These are phyloP conservation scores for Colletotrichum musae DNA, from an alignment of 2,329 filamentous ascomycete genomes.

Conservation along the genomic window DNA sequence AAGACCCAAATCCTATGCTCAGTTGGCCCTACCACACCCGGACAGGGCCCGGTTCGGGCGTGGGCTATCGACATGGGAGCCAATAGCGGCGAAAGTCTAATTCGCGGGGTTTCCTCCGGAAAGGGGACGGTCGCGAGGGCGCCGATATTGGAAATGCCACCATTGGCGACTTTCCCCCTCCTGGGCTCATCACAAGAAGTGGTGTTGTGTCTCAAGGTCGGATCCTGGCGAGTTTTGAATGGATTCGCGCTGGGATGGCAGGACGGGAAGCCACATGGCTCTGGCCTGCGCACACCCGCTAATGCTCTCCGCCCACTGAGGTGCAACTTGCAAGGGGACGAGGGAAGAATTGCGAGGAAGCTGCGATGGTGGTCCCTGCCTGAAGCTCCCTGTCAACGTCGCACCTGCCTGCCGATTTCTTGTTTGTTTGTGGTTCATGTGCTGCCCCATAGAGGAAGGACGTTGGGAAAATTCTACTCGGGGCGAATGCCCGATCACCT, in stretches of 20 bases:
- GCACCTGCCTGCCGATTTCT: constrained; percentile 30
- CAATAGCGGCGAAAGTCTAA: constrained; percentile 29
- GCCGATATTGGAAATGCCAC: constrained; percentile 18
- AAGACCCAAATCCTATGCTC: too few species aligned
- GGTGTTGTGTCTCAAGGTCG: constrained; percentile 5
- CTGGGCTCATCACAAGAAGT: constrained; percentile 2
- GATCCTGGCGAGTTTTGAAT: background rate
- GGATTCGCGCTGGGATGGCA: constrained; percentile 9
- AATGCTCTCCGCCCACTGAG: too few species aligned
- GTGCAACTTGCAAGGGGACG: background rate
- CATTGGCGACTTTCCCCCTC: constrained; percentile 4
- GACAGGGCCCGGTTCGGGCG: constrained; percentile 1
- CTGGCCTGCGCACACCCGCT: background rate
- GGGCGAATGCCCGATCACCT: background rate
- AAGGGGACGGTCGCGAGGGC: constrained; percentile 10
- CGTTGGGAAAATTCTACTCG: constrained; percentile 9
- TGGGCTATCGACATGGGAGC: constrained; percentile 11
- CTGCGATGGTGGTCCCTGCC: constrained; percentile 27
- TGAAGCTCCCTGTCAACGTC: constrained; percentile 23
- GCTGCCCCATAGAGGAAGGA: background rate
- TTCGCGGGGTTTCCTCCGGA: constrained; percentile 26
- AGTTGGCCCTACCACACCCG: too few species aligned
- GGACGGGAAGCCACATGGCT: constrained; percentile 32
- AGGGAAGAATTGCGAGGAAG: constrained; percentile 10
- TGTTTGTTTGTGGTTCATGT: constrained; percentile 31